phyloP scores from a whole-genome alignment of 2,329 filamentous ascomycete species.

The Hymenotorrendiella dingleyae region DNA sequence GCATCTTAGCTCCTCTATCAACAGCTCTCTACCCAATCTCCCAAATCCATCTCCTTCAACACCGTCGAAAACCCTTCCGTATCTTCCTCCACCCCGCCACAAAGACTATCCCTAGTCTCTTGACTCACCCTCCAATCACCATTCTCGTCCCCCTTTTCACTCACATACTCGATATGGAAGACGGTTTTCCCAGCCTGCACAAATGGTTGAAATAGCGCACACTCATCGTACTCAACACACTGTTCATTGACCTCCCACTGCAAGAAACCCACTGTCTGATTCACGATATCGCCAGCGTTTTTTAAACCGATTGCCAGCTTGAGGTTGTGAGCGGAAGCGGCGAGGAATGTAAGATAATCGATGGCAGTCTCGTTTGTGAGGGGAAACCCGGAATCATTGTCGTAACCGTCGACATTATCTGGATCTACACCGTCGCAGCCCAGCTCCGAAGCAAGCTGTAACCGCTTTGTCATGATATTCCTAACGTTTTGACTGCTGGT shows the following conservation, averaged over 20 bases:
- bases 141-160: neutral
- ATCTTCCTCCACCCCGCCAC: neutral
- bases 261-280: slow-evolving; percentile 40
- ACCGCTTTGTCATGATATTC: slow-evolving; percentile 54
- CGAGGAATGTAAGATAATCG: slow-evolving; percentile 4
- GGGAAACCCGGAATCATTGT: slow-evolving; percentile 46
- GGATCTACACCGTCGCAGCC: slow-evolving; percentile 64
- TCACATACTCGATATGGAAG: slow-evolving; percentile 64
- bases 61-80: neutral
- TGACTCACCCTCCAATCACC: neutral
- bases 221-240: slow-evolving; percentile 56
- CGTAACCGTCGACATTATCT: slow-evolving; percentile 63
- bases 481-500: slow-evolving; percentile 49
- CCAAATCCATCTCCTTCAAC: slow-evolving; percentile 3
- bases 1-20: no score
- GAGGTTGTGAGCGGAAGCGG: slow-evolving; percentile 41
- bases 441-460: slow-evolving; percentile 53
- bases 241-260: slow-evolving; percentile 67
- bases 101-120: neutral
- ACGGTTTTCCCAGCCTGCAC: slow-evolving; percentile 58
- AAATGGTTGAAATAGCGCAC: slow-evolving; percentile 50
- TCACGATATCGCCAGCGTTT: slow-evolving; percentile 58
- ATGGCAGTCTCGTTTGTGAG: neutral
- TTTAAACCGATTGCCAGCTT: slow-evolving; percentile 62
- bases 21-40: slow-evolving; percentile 1